Evolutionary conservation across 371 early-diverging fungal genomes (phyloP), one percentile per base, ranked within the genome.

Genomic region (Choanephora cucurbitarum): DNA sequence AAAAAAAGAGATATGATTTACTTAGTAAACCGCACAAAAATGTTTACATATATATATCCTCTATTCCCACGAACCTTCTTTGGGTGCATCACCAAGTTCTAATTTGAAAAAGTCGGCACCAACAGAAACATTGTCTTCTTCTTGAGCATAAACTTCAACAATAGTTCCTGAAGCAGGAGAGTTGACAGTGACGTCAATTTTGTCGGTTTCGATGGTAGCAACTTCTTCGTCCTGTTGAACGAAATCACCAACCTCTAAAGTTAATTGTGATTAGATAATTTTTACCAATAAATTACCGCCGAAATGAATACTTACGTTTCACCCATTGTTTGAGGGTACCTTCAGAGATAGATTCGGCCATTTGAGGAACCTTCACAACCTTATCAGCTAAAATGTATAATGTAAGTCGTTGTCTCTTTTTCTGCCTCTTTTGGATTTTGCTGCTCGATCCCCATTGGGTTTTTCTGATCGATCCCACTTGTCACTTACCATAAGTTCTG

Each of bases 261-360:
- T 37, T 37, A 14, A 9, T 37, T 14, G 37, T 6, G 37, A 13
- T 37, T 13, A 37, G 9, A 37, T 37, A 6, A 6, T 37, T 37
- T 37, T 37, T 14, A 2, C 37, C 37, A 37, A 37, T 13, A 37
- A 37, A 37, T 2, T 13, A 7, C 28, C 28, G 28, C 7, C 28
- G 10, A 37, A 37, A 37, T 13, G 4, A 37, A 14, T 13, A 80
- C 86, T 70, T 83, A 95, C 96, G 85, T 80, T 97, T 98, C 69
- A 87, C 88, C 96, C 96, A 97, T 62, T 90, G 83, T 63, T 94
- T 88, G 63, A 98, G 77, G 39, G 96, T 95, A 55, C 99, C 99
- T 77, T 98, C 97, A 41, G 96, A 91, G 67, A 98, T 96, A 28
- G 96, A 96, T 68, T 98, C 99, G 52, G 95, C 97, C 93, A 98